phyloP scores from a whole-genome alignment of 2,329 filamentous ascomycete species.

The Coniosporium tulheliwenetii region DNA sequence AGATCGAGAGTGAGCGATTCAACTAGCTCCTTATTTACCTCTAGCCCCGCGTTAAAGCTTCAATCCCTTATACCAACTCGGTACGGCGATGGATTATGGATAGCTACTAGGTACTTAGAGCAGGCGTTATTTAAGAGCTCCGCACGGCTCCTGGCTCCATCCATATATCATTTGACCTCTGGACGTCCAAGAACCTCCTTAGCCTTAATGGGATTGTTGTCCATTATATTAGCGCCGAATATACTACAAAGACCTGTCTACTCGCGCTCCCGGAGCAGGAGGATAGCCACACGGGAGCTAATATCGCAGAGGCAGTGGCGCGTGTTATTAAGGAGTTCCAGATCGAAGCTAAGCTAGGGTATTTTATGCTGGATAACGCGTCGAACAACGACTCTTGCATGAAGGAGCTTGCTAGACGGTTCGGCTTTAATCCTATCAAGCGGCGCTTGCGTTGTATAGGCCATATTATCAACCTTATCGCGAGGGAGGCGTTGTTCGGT shows the following conservation, averaged over 20 bases:
- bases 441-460: slow-evolving; percentile 4
- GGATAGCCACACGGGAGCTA: slow-evolving; percentile 3
- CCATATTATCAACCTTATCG: no score
- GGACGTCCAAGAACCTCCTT: slow-evolving; percentile 6
- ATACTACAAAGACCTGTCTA: slow-evolving; percentile 2
- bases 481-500: slow-evolving; percentile 5
- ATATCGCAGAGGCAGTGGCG: slow-evolving; percentile 2
- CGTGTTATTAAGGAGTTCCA: no score
- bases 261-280: slow-evolving; percentile 4
- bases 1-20: background rate
- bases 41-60: background rate
- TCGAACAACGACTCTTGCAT: slow-evolving; percentile 4
- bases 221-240: slow-evolving; percentile 3
- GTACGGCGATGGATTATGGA: background rate
- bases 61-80: background rate
- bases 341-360: no score
- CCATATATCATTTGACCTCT: slow-evolving; percentile 8
- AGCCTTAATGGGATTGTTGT: slow-evolving; percentile 6
- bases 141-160: background rate
- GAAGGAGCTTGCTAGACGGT: slow-evolving; percentile 2
- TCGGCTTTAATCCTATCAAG: slow-evolving; percentile 1
- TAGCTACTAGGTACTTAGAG: background rate
- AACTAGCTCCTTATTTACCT: background rate
- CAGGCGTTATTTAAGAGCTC: background rate
- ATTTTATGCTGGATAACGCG: slow-evolving; percentile 8